Conservation (phyloP, 1,284 basidiomycete species). For the Termitomyces sp. region DNA sequence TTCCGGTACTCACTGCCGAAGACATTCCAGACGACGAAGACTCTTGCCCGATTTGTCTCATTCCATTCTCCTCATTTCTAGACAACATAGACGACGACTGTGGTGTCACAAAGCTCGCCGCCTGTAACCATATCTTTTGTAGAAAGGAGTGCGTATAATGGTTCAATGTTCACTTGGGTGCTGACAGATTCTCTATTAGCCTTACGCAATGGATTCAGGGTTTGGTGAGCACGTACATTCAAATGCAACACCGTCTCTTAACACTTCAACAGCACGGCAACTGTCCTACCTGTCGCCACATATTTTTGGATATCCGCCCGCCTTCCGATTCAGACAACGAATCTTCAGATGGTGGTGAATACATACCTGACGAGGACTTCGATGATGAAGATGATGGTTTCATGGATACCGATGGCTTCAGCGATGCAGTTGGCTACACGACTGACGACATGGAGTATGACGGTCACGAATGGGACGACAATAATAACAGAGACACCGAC, state of each 20-base stretch:
- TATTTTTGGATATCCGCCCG: slow-evolving; percentile 50
- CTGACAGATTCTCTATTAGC: slow-evolving; percentile 27
- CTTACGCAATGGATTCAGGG: slow-evolving; percentile 60
- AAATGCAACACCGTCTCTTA: slow-evolving; percentile 2
- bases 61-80: slow-evolving; percentile 41
- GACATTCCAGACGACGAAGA: slow-evolving; percentile 44
- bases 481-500: slow-evolving; percentile 13
- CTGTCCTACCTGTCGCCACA: slow-evolving; percentile 60
- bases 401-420: slow-evolving; percentile 39
- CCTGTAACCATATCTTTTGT: slow-evolving; percentile 66
- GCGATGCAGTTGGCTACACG: slow-evolving; percentile 29
- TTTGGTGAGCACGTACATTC: slow-evolving; percentile 32
- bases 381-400: slow-evolving; percentile 45
- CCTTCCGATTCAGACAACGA: slow-evolving; percentile 53
- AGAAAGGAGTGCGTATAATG: slow-evolving; percentile 46
- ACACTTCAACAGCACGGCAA: slow-evolving; percentile 50
- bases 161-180: neutral
- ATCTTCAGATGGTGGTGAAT: slow-evolving; percentile 62
- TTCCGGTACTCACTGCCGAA: slow-evolving; percentile 38
- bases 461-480: slow-evolving; percentile 26
- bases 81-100: slow-evolving; percentile 21
- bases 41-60: slow-evolving; percentile 59
- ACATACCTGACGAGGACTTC: slow-evolving; percentile 45
- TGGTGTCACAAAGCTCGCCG: slow-evolving; percentile 52
- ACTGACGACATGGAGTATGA: slow-evolving; percentile 32